Base-by-base conservation (phyloP, 495 filamentous ascomycete species). In the Astrothelium macrocarpum region DNA sequence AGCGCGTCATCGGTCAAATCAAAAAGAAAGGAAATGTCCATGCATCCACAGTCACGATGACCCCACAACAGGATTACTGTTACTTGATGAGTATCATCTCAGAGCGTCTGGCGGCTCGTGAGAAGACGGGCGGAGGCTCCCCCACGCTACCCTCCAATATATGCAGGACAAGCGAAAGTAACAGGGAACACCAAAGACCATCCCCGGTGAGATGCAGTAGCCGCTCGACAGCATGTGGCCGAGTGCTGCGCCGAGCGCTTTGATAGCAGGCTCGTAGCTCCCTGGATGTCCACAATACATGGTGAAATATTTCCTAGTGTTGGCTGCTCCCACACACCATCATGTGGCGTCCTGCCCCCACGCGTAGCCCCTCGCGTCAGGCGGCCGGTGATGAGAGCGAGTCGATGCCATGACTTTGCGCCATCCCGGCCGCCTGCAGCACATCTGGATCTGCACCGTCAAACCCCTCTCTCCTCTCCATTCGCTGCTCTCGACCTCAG, bases 361-460 rank as follows among this genome's bases (percentile, higher is more conserved):
- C 49, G 23, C 23, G n/a, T 9, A 10, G 43, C 43, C 43, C 43
- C 43, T 49, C 43, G 43, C 43, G 18, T 49, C n/a, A 49, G 3
- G 10, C 43, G 11, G 7, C 16, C 36, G 36, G 7, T 16, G 36
- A 18, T 49, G 11, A 29, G 49, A 56, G 9, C 25, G 20, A 56
- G 49, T 29, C 25, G 29, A 56, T 9, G 5, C 49, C 20, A 16
- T 49, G 12, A 29, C 49, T 25, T 56, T 56, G 49, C 49, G 49
- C 49, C 49, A 29, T 56, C 12, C 25, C 49, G 49, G 25, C 49
- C 49, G 25, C 20, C 49, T 56, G 49, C 49, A 56, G 49, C 49
- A 10, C 20, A 20, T 56, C 20, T 29, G 49, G 49, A 56, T 56
- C 49, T 56, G 49, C 49, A 20, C n/a, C 20, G n/a, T 9, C 20